Base-by-base conservation (phyloP, 2,329 filamentous ascomycete genomes). In the Cladophialophora chaetospira region DNA sequence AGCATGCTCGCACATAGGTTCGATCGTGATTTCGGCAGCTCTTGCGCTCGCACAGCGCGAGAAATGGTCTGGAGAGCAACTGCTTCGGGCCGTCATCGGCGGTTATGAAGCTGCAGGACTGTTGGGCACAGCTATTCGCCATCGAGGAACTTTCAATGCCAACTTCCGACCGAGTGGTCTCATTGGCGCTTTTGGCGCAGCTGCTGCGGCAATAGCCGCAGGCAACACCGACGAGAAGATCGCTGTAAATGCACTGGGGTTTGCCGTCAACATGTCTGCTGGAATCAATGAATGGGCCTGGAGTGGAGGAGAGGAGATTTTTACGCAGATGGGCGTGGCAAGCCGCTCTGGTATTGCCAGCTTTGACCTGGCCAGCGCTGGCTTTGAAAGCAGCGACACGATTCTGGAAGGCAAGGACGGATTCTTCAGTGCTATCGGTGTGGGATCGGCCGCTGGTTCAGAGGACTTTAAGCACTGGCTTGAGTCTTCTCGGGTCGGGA, bases 221-320 rank as follows among this genome's bases (percentile, higher is more conserved):
- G 26, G 26, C 10, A 43, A n/a, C 10, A 31, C 25, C 5, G 45
- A 53, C 13, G n/a, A 21, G 5, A 25, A 17, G 9, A 19, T 40
- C 6, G 50, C 49, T 3, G 33, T 51, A 3, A 48, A 36, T 26
- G 50, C 55, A 6, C 44, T 58, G 6, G 50, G 48, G 9, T 42
- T 49, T 13, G 55, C 49, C 9, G 50, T 51, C 13, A 58, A 58
- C 35, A 53, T 49, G 49, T 38, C 50, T 15, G 40, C 48, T 17
- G 55, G 55, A 4, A 40, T 58, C 17, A 58, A 58, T 10, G 48
- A 58, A 33, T 58, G 55, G 55, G 35, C 55, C 4, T 58, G 57
- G 57, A 40, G 45, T 4, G 57, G 57, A 15, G 57, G 57, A 6
- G 23, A 35, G 15, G 57, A 59, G 52, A 59, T 59, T 25, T 49